Percentiles rank a stretch among this genome's conserved stretches.
Evolutionary conservation across 805 yeast species (phyloP).

Genomic region (Candida odintsovae): DNA sequence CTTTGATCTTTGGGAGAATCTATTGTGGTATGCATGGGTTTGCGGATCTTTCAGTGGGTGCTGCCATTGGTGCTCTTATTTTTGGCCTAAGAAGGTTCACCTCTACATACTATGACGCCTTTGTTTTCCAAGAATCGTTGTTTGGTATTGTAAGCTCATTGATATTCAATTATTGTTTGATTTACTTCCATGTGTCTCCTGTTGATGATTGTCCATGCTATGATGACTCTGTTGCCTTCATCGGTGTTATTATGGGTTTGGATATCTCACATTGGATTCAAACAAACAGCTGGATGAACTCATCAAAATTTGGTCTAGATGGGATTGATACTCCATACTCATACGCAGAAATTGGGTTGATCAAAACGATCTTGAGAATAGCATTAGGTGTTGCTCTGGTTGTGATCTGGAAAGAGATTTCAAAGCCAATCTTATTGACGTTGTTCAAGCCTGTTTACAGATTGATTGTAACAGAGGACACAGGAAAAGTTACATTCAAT

Average conservation of each 20-base stretch:
- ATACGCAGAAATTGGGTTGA: slow-evolving; percentile 36
- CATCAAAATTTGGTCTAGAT: slow-evolving; percentile 12
- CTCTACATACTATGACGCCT: slow-evolving; percentile 41
- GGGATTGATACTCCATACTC: slow-evolving; percentile 37
- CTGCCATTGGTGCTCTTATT: slow-evolving; percentile 51
- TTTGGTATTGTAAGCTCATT: slow-evolving; percentile 33
- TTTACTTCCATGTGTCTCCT: slow-evolving; percentile 75
- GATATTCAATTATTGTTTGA: slow-evolving; percentile 38
- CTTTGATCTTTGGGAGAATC: slow-evolving; percentile 72
- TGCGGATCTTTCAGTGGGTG: slow-evolving; percentile 66
- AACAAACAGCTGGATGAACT: slow-evolving; percentile 18
- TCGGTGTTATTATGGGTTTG: slow-evolving; percentile 80
- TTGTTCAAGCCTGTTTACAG: slow-evolving; percentile 54
- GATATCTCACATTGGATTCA: slow-evolving; percentile 36
- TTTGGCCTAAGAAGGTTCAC: slow-evolving; percentile 39
- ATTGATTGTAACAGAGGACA: slow-evolving; percentile 6
- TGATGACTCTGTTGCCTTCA: slow-evolving; percentile 89
- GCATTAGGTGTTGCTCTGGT: slow-evolving; percentile 58
- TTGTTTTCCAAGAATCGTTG: slow-evolving; percentile 28
- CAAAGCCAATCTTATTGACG: slow-evolving; percentile 61
- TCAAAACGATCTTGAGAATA: slow-evolving; percentile 41
- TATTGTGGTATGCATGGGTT: slow-evolving; percentile 99
- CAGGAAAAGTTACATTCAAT: slow-evolving; percentile 12
- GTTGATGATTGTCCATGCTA: slow-evolving; percentile 94
- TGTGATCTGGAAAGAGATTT: slow-evolving; percentile 64